phyloP scores from a whole-genome alignment of 495 filamentous ascomycete genomes.

The Articulospora tetracladia region DNA sequence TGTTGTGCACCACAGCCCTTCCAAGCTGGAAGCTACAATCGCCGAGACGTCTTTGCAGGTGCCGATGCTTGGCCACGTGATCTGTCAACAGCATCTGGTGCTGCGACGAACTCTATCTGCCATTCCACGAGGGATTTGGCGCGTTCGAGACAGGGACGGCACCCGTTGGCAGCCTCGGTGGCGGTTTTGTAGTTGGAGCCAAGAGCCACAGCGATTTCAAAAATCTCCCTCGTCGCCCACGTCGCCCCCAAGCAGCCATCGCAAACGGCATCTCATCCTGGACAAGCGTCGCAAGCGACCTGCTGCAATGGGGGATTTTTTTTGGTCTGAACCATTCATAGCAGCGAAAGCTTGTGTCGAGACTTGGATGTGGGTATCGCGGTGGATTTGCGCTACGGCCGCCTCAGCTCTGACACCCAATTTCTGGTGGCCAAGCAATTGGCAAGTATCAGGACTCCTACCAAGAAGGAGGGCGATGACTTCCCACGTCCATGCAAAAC shows the following conservation, averaged over 20 bases:
- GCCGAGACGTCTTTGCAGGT: not conserved
- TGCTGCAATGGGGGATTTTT: not conserved
- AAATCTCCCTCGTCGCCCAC: too few species aligned
- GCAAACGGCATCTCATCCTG: not conserved
- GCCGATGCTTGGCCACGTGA: too few species aligned
- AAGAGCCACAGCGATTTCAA: not conserved
- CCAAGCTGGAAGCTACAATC: not conserved
- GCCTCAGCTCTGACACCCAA: not conserved
- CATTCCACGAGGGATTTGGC: not conserved
- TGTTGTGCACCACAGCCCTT: not conserved
- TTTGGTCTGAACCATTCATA: not conserved
- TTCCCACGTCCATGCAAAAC: conserved; percentile 9
- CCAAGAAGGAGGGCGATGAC: conserved; percentile 7
- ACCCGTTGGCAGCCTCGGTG: not conserved
- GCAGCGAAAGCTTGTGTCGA: not conserved
- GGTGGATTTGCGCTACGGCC: not conserved
- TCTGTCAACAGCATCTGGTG: too few species aligned
- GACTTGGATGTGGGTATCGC: not conserved
- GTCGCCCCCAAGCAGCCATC: not conserved
- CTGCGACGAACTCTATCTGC: not conserved
- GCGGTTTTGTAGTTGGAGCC: not conserved
- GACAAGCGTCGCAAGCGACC: not conserved
- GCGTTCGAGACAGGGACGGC: not conserved
- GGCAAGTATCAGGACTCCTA: conserved; percentile 16
- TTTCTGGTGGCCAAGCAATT: conserved; percentile 3